Percentiles rank a stretch among this genome's conserved stretches.
These are phyloP conservation scores for Fusarium luffae DNA, from an alignment of 2,329 filamentous ascomycete genomes.

Conservation along the genomic window DNA sequence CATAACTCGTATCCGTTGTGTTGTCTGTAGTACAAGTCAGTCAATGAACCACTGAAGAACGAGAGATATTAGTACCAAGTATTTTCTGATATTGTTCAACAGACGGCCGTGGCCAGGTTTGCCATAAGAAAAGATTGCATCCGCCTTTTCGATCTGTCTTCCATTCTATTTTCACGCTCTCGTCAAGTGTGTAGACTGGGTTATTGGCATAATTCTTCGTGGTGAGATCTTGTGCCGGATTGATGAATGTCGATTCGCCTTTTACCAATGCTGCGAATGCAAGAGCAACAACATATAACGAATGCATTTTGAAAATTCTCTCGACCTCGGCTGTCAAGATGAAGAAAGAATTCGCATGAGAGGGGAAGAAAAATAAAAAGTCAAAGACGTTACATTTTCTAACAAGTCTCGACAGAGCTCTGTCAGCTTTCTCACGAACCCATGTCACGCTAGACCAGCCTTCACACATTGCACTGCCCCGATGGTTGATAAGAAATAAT, in stretches of 20 bases:
- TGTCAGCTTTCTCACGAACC: background rate
- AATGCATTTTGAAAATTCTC: accelerated
- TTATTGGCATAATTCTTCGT: accelerated
- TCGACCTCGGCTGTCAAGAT: no score
- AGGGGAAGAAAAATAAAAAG: background rate
- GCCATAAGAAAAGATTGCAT: constrained; percentile 15
- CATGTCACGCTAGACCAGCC: constrained; percentile 14
- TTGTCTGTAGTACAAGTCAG: background rate
- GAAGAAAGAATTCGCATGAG: no score
- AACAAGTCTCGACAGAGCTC: background rate
- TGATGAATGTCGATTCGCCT: background rate
- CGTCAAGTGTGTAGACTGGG: background rate
- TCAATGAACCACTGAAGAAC: accelerated
- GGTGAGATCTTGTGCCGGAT: accelerated
- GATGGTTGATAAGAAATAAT: background rate
- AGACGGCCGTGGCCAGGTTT: background rate
- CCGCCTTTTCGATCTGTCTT: background rate
- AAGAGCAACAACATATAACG: accelerated
- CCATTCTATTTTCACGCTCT: background rate
- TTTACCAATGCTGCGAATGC: background rate
- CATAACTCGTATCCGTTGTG: background rate
- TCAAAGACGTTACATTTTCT: background rate
- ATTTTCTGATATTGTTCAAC: background rate
- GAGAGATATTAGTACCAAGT: background rate
- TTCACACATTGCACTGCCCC: background rate